A percentile compares a stretch with the other conserved stretches of the same genome.
Evolutionary conservation across 2,329 filamentous ascomycete genomes (phyloP).

Genomic region (Cladosporium velox): DNA sequence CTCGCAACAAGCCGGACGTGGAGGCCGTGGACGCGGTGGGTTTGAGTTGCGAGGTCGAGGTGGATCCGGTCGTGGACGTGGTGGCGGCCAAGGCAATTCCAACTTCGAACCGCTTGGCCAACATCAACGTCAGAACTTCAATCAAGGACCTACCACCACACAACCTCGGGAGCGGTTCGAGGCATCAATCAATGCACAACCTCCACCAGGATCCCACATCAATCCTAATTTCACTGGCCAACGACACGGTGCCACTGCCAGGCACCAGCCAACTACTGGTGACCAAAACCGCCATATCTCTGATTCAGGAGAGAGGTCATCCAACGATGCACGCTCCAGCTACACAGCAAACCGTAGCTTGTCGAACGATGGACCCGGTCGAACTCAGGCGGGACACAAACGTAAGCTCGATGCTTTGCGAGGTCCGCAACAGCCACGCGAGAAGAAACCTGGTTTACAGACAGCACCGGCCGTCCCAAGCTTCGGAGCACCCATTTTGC

Average conservation of each 20-base stretch:
- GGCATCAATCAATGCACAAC: not conserved
- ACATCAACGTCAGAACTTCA: not conserved
- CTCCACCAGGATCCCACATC: slow-evolving; percentile 35
- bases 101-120: slow-evolving; percentile 11
- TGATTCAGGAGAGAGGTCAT: not conserved
- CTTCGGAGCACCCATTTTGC: slow-evolving; percentile 32
- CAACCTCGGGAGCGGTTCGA: not conserved
- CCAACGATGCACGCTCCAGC: not conserved
- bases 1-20: slow-evolving; percentile 27
- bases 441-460: slow-evolving; percentile 24
- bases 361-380: slow-evolving; percentile 13
- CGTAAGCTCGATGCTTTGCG: slow-evolving; percentile 38
- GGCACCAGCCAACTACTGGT: not conserved
- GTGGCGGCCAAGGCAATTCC: slow-evolving; percentile 22
- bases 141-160: not conserved
- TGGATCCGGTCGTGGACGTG: slow-evolving; percentile 34
- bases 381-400: slow-evolving; percentile 34
- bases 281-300: not conserved
- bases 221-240: slow-evolving; percentile 33
- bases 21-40: slow-evolving; percentile 34
- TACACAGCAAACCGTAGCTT: not conserved
- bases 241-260: slow-evolving; percentile 2
- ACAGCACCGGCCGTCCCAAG: slow-evolving; percentile 37
- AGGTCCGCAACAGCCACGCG: slow-evolving; percentile 22
- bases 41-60: slow-evolving; percentile 34